Evolutionary conservation across 805 yeast species (phyloP), one percentile per base, ranked within the genome.

Genomic region (Saturnispora zaruensis): DNA sequence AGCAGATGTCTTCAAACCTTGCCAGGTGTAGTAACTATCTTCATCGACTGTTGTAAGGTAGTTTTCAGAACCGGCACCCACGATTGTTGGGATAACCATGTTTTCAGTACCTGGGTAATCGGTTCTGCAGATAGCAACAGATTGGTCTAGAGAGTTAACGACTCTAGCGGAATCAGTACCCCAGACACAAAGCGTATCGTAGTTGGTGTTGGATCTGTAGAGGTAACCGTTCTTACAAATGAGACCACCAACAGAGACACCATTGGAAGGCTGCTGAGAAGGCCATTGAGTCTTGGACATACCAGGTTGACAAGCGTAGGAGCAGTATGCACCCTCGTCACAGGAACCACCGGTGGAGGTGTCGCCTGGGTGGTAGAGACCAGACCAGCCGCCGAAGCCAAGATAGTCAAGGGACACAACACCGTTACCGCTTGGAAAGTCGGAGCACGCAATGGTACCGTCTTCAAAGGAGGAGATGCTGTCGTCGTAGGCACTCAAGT

Each of bases 271-370:
- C 75, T 91, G 99, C 49, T 66, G 57, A 42, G 82, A 70, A 55
- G 98, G 98, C 96, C 95, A 91, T 75, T 91, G 99, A 50, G 97
- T 88, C 81, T 91, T 91, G 63, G 97, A 87, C 96, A 88, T 87
- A 78, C 98, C 99, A 41, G 96, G 81, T 75, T 89, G 95, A 76
- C 99, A 91, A 53, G 98, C 96, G 71, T 91, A 91, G 52, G 98
- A 91, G 74, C 99, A 91, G 81, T 87, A 88, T 62, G 79, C 79
- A 52, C 97, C 98, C 59, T 90, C 96, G 55, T 73, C 67, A 76
- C 99, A 91, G 44, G 77, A 62, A 49, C 76, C 75, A 53, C 79
- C 76, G 44, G 79, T 64, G 52, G 72, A 63, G 53, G 77, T 69
- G 47, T 64, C 66, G 44, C 37, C 32, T 11, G 52, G 51, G 53